phyloP scores from a whole-genome alignment of 2,329 filamentous ascomycete species.

The Ophiosphaerella herpotricha region DNA sequence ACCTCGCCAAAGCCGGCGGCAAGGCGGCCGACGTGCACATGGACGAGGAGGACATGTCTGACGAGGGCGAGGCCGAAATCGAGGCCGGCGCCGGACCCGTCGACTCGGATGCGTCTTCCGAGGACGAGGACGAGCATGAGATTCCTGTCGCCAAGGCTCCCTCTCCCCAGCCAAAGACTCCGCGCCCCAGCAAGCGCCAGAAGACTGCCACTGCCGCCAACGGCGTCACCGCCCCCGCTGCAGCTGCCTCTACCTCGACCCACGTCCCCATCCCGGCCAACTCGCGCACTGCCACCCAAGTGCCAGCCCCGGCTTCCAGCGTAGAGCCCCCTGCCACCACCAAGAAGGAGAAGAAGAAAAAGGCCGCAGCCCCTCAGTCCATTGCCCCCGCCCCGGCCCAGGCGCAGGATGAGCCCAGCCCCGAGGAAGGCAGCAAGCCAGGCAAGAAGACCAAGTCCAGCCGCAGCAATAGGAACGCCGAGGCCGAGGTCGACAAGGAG shows the following conservation, averaged over 20 bases:
- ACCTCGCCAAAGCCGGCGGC: conserved; percentile 55
- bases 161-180: conserved; percentile 43
- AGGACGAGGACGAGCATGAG: conserved; percentile 41
- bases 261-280: conserved; percentile 32
- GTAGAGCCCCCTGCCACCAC: conserved; percentile 22
- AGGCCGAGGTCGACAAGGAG: conserved; percentile 35
- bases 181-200: conserved; percentile 46
- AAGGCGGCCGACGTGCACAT: conserved; percentile 52
- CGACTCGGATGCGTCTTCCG: conserved; percentile 49
- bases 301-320: conserved; percentile 14
- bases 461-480: conserved; percentile 39
- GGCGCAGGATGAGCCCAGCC: conserved; percentile 25
- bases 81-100: conserved; percentile 42
- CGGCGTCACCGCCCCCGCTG: conserved; percentile 20
- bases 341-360: conserved; percentile 43
- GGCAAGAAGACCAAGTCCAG: conserved; percentile 43
- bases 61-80: conserved; percentile 28
- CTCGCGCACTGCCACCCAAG: conserved; percentile 14
- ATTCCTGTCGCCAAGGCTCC: conserved; percentile 41
- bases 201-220: conserved; percentile 35
- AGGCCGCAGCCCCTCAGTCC: conserved; percentile 29
- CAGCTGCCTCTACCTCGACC: conserved; percentile 21
- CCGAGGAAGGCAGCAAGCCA: conserved; percentile 37
- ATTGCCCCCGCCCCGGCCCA: conserved; percentile 31
- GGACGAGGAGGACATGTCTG: conserved; percentile 39